Evolutionary conservation across 805 yeast species (phyloP).

Genomic region (Metschnikowia peoriensis): DNA sequence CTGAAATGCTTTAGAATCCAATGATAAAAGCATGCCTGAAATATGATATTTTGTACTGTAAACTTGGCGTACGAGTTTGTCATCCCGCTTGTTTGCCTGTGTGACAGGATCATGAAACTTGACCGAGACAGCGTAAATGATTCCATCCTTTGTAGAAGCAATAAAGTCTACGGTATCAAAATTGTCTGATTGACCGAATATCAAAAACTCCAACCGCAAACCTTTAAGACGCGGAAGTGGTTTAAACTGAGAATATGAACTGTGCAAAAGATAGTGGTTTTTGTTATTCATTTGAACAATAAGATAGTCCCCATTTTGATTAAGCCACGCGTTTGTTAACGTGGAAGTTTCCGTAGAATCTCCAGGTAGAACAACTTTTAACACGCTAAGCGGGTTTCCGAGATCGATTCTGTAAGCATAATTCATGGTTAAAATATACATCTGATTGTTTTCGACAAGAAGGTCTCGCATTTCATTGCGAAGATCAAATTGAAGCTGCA

Average conservation of each 20-base stretch:
- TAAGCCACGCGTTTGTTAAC: constrained; percentile 34
- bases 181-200: constrained; percentile 15
- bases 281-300: constrained; percentile 26
- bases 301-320: constrained; percentile 37
- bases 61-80: constrained; percentile 30
- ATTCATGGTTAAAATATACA: constrained; percentile 29
- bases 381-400: constrained; percentile 34
- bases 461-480: constrained; percentile 23
- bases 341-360: background rate
- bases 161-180: constrained; percentile 31
- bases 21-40: constrained; percentile 21
- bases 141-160: constrained; percentile 29
- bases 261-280: constrained; percentile 43
- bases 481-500: constrained; percentile 39
- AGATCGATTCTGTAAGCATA: constrained; percentile 33
- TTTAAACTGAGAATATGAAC: constrained; percentile 39
- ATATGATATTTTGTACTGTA: constrained; percentile 20
- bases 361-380: constrained; percentile 25
- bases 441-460: constrained; percentile 32
- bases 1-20: constrained; percentile 24
- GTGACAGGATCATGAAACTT: constrained; percentile 28
- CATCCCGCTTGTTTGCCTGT: constrained; percentile 34
- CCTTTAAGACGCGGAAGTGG: constrained; percentile 48
- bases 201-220: constrained; percentile 29
- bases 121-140: constrained; percentile 26